Evolutionary conservation across 306 rosid genomes (phyloP).

Genomic region (Prunus salicina): DNA sequence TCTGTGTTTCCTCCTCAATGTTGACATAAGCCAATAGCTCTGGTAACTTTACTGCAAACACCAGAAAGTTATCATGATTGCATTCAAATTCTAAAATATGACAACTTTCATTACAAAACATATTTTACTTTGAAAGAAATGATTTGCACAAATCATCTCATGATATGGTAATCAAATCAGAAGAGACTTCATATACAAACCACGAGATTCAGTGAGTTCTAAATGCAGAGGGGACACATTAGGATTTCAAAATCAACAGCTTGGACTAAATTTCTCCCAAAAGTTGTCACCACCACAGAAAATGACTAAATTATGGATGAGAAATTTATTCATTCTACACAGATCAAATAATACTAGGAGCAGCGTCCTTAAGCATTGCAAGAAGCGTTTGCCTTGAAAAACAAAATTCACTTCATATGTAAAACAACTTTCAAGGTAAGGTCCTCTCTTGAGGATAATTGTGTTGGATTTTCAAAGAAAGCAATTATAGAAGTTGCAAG

Average conservation of each 20-base stretch:
- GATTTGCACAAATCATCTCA: neutral
- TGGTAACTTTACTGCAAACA: constrained; percentile 84
- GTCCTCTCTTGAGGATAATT: neutral
- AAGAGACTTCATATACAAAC: neutral
- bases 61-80: constrained; percentile 29
- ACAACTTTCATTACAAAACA: neutral
- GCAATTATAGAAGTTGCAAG: neutral
- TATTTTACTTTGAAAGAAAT: neutral
- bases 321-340: neutral
- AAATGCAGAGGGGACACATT: neutral
- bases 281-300: neutral
- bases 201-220: neutral
- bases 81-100: constrained; percentile 11
- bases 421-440: neutral
- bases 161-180: neutral
- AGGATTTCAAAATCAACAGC: neutral
- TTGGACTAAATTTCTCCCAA: neutral
- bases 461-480: neutral
- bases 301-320: neutral
- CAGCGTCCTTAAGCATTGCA: neutral
- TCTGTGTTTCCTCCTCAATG: constrained; percentile 86
- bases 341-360: neutral
- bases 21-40: constrained; percentile 86
- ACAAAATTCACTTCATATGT: neutral
- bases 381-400: neutral